Evolutionary conservation across 108 stramenopile genomes (phyloP), one percentile per base, ranked within the genome.

Genomic region (Cyclostephanos invisitatus): DNA sequence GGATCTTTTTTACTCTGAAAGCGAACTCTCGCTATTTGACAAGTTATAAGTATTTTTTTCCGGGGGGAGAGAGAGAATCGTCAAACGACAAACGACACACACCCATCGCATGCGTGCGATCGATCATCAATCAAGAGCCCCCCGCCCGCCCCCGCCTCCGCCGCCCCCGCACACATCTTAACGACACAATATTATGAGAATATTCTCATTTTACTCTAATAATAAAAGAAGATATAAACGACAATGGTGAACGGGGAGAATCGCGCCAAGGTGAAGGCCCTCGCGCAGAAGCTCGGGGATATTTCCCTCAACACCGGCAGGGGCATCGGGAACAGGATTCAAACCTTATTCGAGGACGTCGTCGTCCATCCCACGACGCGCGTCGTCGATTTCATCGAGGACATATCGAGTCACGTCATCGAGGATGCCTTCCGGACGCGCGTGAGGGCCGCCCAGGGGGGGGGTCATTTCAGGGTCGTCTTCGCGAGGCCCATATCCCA

Each of bases 181-280:
- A n/a, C n/a, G n/a, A n/a, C n/a, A n/a, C n/a, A n/a, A n/a, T n/a
- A n/a, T n/a, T n/a, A n/a, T n/a, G n/a, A n/a, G n/a, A n/a, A n/a
- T n/a, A n/a, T n/a, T n/a, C n/a, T n/a, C n/a, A n/a, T n/a, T n/a
- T n/a, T n/a, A n/a, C n/a, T n/a, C n/a, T 0, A 20, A 61, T 40
- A 37, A 61, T 59, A 32, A 2, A 32, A 2, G 32, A 4, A 32
- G 32, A n/a, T n/a, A n/a, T n/a, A n/a, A n/a, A 57, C 38, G 4
- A 64, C 49, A 62, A 76, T 76, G 75, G 68, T 67, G 28, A 68
- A 76, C 75, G 75, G 75, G 44, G 75, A 76, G 66, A 76, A 63
- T 14, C 65, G 74, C 65, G 54, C 54, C 28, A 64, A 63, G n/a
- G 54, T 74, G 5, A 74, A 60, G 32, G 51, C 37, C n/a, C 35